Percentiles rank a stretch among this genome's conserved stretches.
phyloP scores from a whole-genome alignment of 1,284 basidiomycete genomes.

The Malassezia slooffiae region DNA sequence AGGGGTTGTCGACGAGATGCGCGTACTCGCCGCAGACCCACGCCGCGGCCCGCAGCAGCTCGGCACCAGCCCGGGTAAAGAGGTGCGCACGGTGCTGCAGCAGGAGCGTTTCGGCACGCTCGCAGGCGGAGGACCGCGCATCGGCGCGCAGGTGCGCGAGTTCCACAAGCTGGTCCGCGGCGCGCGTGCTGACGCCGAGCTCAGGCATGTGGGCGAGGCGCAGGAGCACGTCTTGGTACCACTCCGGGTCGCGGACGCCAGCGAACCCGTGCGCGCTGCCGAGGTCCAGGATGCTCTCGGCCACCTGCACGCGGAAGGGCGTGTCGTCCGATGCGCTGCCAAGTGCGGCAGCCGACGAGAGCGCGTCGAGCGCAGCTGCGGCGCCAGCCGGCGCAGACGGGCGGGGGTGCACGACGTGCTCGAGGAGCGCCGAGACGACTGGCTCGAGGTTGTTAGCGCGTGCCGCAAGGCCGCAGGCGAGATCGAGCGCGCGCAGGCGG shows the following conservation, averaged over 20 bases:
- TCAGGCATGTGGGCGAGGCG: constrained; percentile 65
- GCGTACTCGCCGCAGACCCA: constrained; percentile 93
- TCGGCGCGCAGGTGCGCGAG: constrained; percentile 53
- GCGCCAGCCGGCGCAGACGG: background rate
- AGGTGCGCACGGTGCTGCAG: constrained; percentile 49
- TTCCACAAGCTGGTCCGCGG: constrained; percentile 74
- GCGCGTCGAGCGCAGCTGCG: constrained; percentile 49
- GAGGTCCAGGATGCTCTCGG: constrained; percentile 68
- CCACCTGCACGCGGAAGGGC: constrained; percentile 67
- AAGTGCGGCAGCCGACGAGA: constrained; percentile 30
- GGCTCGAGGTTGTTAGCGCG: constrained; percentile 68
- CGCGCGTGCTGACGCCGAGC: constrained; percentile 57
- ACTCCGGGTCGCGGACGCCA: constrained; percentile 82
- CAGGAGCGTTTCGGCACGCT: constrained; percentile 54
- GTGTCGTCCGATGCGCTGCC: constrained; percentile 54
- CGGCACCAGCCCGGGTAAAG: constrained; percentile 52
- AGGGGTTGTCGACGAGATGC: constrained; percentile 36
- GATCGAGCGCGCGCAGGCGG: constrained; percentile 82
- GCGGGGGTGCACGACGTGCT: constrained; percentile 57
- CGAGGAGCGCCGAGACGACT: constrained; percentile 74
- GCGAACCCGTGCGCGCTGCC: constrained; percentile 72
- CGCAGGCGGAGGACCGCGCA: constrained; percentile 55
- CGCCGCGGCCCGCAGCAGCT: constrained; percentile 78
- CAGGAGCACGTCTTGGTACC: constrained; percentile 68
- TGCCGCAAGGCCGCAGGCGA: constrained; percentile 79